Conservation (phyloP, 1,284 basidiomycete species). For the Hymenochaete sp. region DNA sequence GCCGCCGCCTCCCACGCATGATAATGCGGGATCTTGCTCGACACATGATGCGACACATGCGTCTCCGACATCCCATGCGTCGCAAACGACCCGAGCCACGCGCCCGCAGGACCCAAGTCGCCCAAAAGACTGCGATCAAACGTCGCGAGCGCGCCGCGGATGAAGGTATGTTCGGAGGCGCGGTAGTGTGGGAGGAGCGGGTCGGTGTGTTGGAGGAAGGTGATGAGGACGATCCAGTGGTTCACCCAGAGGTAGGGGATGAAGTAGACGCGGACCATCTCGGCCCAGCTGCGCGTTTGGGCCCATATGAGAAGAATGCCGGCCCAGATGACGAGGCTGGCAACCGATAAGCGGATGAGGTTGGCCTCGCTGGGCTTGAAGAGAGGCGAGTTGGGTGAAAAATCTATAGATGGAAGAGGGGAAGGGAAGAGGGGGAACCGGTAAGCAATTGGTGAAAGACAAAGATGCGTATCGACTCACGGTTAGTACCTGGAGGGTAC, state of each 20-base stretch:
- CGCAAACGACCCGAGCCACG: not conserved
- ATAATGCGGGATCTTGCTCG: not conserved
- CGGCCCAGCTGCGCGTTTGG: slow-evolving; percentile 60
- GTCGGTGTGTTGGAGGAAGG: slow-evolving; percentile 33
- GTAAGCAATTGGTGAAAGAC: not conserved
- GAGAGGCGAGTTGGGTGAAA: slow-evolving; percentile 73
- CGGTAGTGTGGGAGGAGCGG: slow-evolving; percentile 36
- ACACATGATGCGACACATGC: slow-evolving; percentile 29
- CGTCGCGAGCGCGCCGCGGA: slow-evolving; percentile 47
- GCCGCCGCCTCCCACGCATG: slow-evolving; percentile 23
- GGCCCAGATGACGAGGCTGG: slow-evolving; percentile 75
- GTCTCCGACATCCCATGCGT: not conserved
- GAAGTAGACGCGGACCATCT: slow-evolving; percentile 21
- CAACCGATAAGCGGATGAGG: slow-evolving; percentile 78
- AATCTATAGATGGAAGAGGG: slow-evolving; percentile 39
- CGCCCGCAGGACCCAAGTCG: slow-evolving; percentile 25
- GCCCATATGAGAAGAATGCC: slow-evolving; percentile 52
- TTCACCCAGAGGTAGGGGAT: slow-evolving; percentile 34
- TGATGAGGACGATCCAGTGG: slow-evolving; percentile 22
- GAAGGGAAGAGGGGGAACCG: not conserved
- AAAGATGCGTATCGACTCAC: too few species aligned
- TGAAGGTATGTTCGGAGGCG: slow-evolving; percentile 41
- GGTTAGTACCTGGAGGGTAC: slow-evolving; percentile 80
- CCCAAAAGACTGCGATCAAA: slow-evolving; percentile 50
- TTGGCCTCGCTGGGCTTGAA: slow-evolving; percentile 76